Base-by-base conservation (phyloP, 306 rosid species). In the Oemleria cerasiformis region DNA sequence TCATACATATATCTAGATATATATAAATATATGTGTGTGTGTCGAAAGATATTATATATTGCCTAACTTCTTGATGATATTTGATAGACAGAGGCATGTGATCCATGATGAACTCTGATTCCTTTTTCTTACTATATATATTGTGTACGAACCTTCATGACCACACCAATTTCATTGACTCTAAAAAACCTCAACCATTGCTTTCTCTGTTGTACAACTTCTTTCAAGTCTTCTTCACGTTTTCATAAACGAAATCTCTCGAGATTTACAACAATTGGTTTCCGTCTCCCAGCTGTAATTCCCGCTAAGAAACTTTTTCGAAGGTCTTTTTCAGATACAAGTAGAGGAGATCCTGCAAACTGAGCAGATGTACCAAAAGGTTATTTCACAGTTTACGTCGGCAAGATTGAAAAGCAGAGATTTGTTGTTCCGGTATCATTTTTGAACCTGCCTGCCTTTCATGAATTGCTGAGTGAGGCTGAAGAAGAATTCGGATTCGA, bases 401-500 rank as follows among this genome's bases (percentile, higher is more conserved):
- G 84, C 43, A 80, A 83, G 38, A 55, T 10, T 0, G 40, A 80
- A 36, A 78, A 61, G 81, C 73, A 80, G 59, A 68, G 78, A 6
- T 75, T 83, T 16, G 63, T 83, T 34, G 71, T 86, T 75, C 87
- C 82, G 3, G 34, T 86, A 60, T 70, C 82, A 14, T 73, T 53
- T 78, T 71, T 83, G 78, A 86, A 73, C 67, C 76, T 73, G 43
- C 70, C 90, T 50, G 43, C 65, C 34, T 86, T 86, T 63, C 79
- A 75, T 57, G 62, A 80, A 7, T 54, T 83, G 30, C 65, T 83
- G 16, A 76, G 38, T 43, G 63, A 69, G 45, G 88, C 81, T 4
- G 77, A 83, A 49, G 78, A 86, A 84, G 83, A 81, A 45, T 84
- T 81, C 17, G 86, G 86, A 42, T 83, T 76, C 61, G 74, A 79